phyloP scores from a whole-genome alignment of 164 flowering plant genomes.

The Berberis thunbergii region DNA sequence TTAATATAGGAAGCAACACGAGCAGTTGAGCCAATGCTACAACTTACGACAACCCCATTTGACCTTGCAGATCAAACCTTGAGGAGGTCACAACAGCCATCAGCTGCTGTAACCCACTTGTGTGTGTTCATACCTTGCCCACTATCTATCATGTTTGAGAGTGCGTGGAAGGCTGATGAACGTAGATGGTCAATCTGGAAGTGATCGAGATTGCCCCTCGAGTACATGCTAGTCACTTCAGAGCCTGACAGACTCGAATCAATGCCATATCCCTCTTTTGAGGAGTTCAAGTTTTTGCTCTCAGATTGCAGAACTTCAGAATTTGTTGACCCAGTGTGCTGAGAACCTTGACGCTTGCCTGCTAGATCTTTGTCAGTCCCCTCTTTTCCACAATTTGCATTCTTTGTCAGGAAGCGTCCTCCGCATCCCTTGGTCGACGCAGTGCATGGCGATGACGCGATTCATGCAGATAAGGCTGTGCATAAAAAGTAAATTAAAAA shows the following conservation, averaged over 20 bases:
- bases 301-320: constrained; percentile 59
- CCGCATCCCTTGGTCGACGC: constrained; percentile 83
- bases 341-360: constrained; percentile 10
- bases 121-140: constrained; percentile 26
- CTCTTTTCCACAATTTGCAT: constrained; percentile 12
- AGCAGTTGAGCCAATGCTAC: constrained; percentile 1
- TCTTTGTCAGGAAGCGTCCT: constrained; percentile 75
- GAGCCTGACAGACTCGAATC: constrained; percentile 36
- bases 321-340: constrained; percentile 35
- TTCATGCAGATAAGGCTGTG: constrained; percentile 77
- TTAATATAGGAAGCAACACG: constrained; percentile 3
- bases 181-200: constrained; percentile 32
- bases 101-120: constrained; percentile 58
- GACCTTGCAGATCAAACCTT: constrained; percentile 29
- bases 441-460: constrained; percentile 92
- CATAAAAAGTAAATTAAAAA: background rate
- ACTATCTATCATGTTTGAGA: constrained; percentile 27
- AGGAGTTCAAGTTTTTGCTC: constrained; percentile 34
- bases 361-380: constrained; percentile 18
- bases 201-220: constrained; percentile 28
- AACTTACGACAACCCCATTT: constrained; percentile 20
- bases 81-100: constrained; percentile 46
- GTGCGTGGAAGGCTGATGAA: constrained; percentile 28
- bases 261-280: constrained; percentile 33
- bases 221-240: constrained; percentile 54